These are phyloP conservation scores for Colletotrichum sp. DNA, from an alignment of 2,329 filamentous ascomycete genomes.

Conservation along the genomic window DNA sequence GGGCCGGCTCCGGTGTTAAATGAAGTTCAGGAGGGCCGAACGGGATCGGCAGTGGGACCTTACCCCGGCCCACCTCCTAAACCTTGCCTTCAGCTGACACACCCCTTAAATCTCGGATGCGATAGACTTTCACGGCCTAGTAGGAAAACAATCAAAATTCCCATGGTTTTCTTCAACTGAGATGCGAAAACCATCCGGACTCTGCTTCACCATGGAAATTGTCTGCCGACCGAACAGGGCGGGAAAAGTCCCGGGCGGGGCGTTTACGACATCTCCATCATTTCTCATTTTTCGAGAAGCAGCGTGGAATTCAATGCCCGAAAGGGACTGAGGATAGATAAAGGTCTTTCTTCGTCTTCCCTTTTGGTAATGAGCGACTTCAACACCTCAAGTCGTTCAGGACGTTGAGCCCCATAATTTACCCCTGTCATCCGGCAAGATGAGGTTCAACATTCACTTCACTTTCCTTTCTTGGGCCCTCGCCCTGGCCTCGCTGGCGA, in stretches of 20 bases:
- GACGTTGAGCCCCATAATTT: not conserved
- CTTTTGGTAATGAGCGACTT: not conserved
- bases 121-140: not conserved
- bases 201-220: not conserved
- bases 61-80: not conserved
- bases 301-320: not conserved
- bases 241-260: not conserved
- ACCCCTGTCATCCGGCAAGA: not conserved
- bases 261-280: not conserved
- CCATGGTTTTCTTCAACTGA: not conserved
- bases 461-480: not conserved
- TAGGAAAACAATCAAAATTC: not conserved
- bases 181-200: not conserved
- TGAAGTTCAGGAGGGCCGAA: not conserved
- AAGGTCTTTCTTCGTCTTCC: not conserved
- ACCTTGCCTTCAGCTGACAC: not conserved
- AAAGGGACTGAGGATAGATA: not conserved
- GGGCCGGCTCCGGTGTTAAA: not conserved
- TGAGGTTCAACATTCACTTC: not conserved
- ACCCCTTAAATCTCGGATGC: slow-evolving; percentile 4
- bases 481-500: not conserved
- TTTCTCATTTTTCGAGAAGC: not conserved
- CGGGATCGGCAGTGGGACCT: not conserved
- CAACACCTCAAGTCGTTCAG: not conserved
- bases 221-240: not conserved